Evolutionary conservation across 2,329 filamentous ascomycete species (phyloP).

Genomic region (Ophiocordyceps camponoti-rufipedis): DNA sequence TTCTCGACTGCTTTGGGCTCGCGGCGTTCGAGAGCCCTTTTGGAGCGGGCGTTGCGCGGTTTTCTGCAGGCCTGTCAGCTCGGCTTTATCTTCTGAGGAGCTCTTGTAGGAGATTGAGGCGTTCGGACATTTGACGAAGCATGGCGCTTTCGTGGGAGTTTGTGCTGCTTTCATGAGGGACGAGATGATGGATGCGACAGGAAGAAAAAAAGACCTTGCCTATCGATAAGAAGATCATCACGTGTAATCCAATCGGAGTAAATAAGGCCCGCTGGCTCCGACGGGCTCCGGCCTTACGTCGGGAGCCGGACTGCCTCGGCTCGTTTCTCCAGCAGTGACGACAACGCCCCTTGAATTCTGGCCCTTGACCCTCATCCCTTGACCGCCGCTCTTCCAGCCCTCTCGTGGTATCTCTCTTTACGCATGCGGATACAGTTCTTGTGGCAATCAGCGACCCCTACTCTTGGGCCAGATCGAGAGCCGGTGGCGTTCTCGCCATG

Average conservation of each 20-base stretch:
- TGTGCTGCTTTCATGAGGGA: background rate
- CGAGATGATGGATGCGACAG: background rate
- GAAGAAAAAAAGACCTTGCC: constrained; percentile 3
- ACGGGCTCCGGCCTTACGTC: background rate
- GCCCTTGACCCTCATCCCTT: background rate
- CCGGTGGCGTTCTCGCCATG: constrained; percentile 33
- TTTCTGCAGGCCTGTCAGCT: constrained; percentile 21
- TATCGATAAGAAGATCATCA: constrained; percentile 18
- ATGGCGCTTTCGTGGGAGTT: constrained; percentile 12
- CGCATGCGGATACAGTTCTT: background rate
- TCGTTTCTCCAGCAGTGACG: constrained; percentile 5
- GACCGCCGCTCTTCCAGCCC: background rate
- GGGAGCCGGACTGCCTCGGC: constrained; percentile 6
- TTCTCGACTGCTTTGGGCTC: constrained; percentile 82
- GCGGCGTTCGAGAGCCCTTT: constrained; percentile 84
- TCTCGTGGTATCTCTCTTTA: background rate
- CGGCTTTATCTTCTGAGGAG: background rate
- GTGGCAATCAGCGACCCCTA: background rate
- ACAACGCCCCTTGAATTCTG: constrained; percentile 2
- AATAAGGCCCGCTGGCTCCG: background rate
- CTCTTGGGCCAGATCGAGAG: background rate
- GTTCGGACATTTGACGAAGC: constrained; percentile 28
- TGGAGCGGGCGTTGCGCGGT: constrained; percentile 64
- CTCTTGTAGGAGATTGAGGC: background rate
- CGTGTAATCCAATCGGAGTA: constrained; percentile 8